These are phyloP conservation scores for Coemansia sp. DNA, from an alignment of 192 early-diverging fungal species.

Conservation along the genomic window DNA sequence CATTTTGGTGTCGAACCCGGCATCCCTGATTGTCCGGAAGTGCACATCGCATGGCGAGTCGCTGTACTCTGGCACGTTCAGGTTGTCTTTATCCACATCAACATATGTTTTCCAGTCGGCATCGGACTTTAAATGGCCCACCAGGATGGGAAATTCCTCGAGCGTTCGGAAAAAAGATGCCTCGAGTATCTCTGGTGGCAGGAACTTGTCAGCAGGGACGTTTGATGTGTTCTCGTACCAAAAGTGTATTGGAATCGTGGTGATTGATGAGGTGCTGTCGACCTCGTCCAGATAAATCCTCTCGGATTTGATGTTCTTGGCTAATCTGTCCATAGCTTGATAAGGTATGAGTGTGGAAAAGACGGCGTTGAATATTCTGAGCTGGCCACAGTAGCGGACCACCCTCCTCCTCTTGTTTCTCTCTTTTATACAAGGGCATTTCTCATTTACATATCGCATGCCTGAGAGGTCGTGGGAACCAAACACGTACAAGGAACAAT, in stretches of 20 bases:
- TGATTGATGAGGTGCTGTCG: conserved; percentile 1
- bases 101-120: conserved; percentile 2
- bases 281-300: neutral
- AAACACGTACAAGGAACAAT: no score
- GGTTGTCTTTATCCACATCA: conserved; percentile 1
- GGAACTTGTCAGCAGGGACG: conserved; percentile 2
- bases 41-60: conserved; percentile 1
- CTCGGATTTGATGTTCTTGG: neutral
- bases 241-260: neutral
- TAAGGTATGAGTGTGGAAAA: no score
- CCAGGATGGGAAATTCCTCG: conserved; percentile 4
- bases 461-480: no score
- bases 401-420: no score
- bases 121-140: neutral
- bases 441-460: no score
- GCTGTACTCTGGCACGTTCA: conserved; percentile 2
- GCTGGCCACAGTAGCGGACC: no score
- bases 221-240: conserved; percentile 6
- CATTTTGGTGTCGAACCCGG: conserved; percentile 1
- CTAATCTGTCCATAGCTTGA: neutral
- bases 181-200: neutral
- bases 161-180: conserved; percentile 1
- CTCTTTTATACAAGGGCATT: no score
- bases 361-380: no score
- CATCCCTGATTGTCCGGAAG: neutral